Conservation (phyloP, 495 filamentous ascomycete genomes). For the Letharia lupina region DNA sequence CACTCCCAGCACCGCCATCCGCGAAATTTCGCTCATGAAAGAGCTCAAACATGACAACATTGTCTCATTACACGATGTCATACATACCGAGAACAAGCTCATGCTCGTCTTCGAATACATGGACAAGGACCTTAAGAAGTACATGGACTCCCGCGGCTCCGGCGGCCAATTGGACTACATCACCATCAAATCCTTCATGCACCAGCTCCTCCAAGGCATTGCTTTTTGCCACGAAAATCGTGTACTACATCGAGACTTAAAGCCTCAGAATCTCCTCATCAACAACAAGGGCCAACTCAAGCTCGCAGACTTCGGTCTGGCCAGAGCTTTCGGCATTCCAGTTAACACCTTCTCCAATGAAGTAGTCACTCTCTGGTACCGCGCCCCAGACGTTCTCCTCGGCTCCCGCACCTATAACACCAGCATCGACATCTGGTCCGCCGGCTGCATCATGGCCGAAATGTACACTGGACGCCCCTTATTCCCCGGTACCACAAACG, state of each 20-base stretch:
- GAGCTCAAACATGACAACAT: conserved; percentile 98
- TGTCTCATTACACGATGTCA: conserved; percentile 94
- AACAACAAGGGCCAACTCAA: conserved; percentile 87
- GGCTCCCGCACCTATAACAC: conserved; percentile 92
- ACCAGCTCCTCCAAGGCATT: conserved; percentile 86
- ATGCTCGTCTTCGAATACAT: conserved; percentile 99
- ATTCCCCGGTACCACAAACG: conserved; percentile 92
- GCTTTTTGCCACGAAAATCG: conserved; percentile 96
- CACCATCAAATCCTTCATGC: conserved; percentile 96
- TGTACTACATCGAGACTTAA: conserved; percentile 90
- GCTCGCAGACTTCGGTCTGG: conserved; percentile 90
- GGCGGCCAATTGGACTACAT: conserved; percentile 72
- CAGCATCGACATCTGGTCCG: conserved; percentile 96
- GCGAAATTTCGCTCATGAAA: conserved; percentile 98
- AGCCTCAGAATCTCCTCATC: conserved; percentile 92
- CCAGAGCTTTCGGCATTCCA: conserved; percentile 88
- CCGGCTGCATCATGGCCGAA: conserved; percentile 97
- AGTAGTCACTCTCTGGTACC: conserved; percentile 94
- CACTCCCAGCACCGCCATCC: conserved; percentile 95
- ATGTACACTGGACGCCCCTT: conserved; percentile 91
- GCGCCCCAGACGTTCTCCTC: conserved; percentile 85
- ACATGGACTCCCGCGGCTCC: conserved; percentile 88
- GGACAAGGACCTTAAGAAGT: conserved; percentile 98
- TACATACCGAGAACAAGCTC: conserved; percentile 98
- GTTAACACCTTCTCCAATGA: conserved; percentile 99